phyloP scores from a whole-genome alignment of 2,329 filamentous ascomycete genomes.

The Verticillium isaacii region DNA sequence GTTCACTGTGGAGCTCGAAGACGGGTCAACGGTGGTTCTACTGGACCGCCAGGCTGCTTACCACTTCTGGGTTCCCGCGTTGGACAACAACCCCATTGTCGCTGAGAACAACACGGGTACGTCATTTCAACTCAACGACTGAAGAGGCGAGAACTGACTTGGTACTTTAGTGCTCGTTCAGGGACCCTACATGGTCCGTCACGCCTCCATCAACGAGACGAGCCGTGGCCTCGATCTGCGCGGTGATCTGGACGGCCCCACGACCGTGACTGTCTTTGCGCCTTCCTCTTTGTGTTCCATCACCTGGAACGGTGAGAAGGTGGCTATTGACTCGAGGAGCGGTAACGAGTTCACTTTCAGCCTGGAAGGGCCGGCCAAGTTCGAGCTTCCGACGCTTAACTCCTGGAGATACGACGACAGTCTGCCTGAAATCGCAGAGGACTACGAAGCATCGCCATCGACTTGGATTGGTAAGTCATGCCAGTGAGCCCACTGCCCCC shows the following conservation, averaged over 20 bases:
- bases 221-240: slow-evolving; percentile 32
- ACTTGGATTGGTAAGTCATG: slow-evolving; percentile 35
- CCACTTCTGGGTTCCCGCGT: slow-evolving; percentile 50
- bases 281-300: slow-evolving; percentile 37
- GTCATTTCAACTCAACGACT: neutral
- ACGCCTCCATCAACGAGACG: slow-evolving; percentile 27
- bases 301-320: slow-evolving; percentile 45
- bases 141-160: neutral
- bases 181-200: slow-evolving; percentile 47
- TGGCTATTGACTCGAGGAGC: slow-evolving; percentile 18
- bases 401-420: slow-evolving; percentile 43
- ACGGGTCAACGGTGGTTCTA: slow-evolving; percentile 44
- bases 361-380: slow-evolving; percentile 20
- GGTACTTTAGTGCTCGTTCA: slow-evolving; percentile 38
- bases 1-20: slow-evolving; percentile 39
- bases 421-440: slow-evolving; percentile 38
- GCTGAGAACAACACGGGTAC: neutral
- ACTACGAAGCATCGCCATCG: slow-evolving; percentile 36
- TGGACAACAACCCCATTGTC: neutral
- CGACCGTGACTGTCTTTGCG: slow-evolving; percentile 41
- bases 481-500: neutral
- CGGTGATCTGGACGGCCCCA: slow-evolving; percentile 38
- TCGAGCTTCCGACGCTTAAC: slow-evolving; percentile 32
- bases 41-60: slow-evolving; percentile 51
- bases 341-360: slow-evolving; percentile 21